phyloP scores from a whole-genome alignment of 176 grass and related monocot species.

The Oryza officinalis region DNA sequence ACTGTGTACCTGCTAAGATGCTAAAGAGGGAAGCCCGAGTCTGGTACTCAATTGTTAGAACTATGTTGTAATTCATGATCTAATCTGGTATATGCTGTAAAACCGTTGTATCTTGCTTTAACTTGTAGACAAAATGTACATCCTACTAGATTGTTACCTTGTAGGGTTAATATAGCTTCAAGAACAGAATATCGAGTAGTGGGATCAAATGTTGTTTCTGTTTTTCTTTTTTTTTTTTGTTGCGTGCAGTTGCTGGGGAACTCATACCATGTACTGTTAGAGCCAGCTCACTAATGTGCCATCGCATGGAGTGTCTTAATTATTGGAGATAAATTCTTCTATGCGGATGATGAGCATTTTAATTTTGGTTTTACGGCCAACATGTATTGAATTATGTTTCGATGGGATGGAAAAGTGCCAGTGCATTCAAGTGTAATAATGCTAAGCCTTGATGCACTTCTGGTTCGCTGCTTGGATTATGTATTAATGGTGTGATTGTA shows the following conservation, averaged over 20 bases:
- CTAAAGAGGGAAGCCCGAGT: background rate
- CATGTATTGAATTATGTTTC: background rate
- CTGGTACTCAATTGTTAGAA: background rate
- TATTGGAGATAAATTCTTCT: slow-evolving; percentile 6
- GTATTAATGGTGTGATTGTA: background rate
- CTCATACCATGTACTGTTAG: slow-evolving; percentile 20
- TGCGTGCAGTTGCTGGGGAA: slow-evolving; percentile 42
- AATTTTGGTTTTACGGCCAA: background rate
- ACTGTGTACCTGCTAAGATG: slow-evolving; percentile 25
- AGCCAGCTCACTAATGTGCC: background rate
- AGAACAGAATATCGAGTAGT: background rate
- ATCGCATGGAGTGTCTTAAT: background rate
- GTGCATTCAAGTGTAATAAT: background rate
- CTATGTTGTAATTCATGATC: background rate
- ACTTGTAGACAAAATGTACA: slow-evolving; percentile 45
- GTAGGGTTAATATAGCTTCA: slow-evolving; percentile 15
- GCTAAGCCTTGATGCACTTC: background rate
- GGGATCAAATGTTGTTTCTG: background rate
- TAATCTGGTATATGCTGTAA: slow-evolving; percentile 27
- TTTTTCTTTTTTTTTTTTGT: background rate
- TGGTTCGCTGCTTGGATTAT: background rate
- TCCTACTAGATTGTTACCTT: background rate
- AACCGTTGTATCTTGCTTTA: slow-evolving; percentile 38
- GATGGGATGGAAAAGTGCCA: background rate
- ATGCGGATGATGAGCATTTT: background rate